Conservation (phyloP, 2,329 filamentous ascomycete genomes). For the Dryadomyces quercus-mongolicae region DNA sequence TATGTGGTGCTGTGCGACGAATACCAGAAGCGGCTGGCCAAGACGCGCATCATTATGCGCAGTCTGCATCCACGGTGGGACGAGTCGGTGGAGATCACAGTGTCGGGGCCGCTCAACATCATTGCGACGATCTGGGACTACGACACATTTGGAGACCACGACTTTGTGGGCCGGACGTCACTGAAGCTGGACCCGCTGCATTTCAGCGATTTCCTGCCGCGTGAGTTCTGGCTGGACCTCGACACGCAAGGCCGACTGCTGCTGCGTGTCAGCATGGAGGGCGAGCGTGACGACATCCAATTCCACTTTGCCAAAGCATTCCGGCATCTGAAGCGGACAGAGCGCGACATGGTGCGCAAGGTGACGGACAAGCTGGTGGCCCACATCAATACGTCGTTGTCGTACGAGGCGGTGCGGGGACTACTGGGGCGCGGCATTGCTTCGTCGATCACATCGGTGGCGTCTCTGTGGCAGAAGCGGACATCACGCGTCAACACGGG, state of each 20-base stretch:
- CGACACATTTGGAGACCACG: slow-evolving; percentile 92
- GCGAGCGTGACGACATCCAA: slow-evolving; percentile 93
- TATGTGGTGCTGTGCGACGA: slow-evolving; percentile 96
- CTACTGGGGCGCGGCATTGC: slow-evolving; percentile 54
- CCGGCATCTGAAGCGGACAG: slow-evolving; percentile 84
- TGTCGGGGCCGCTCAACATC: slow-evolving; percentile 80
- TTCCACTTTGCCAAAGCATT: slow-evolving; percentile 98
- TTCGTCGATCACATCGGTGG: slow-evolving; percentile 61
- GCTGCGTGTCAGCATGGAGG: slow-evolving; percentile 94
- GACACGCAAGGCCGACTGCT: slow-evolving; percentile 88
- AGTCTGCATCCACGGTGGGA: slow-evolving; percentile 95
- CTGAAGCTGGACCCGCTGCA: slow-evolving; percentile 96
- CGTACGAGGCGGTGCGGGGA: slow-evolving; percentile 63
- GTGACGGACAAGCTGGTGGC: slow-evolving; percentile 97
- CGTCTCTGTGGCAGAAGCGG: slow-evolving; percentile 54
- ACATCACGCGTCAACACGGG: slow-evolving; percentile 39
- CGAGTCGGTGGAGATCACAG: slow-evolving; percentile 91
- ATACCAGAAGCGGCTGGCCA: slow-evolving; percentile 91
- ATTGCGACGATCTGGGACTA: slow-evolving; percentile 98
- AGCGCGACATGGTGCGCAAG: slow-evolving; percentile 95
- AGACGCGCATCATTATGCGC: slow-evolving; percentile 83
- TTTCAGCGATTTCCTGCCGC: slow-evolving; percentile 89
- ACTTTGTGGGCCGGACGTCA: slow-evolving; percentile 93
- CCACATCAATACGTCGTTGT: slow-evolving; percentile 85
- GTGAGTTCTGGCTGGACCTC: slow-evolving; percentile 95